Base-by-base conservation (phyloP, 1,139 yeast genomes). In the Lodderomyces elongisporus region DNA sequence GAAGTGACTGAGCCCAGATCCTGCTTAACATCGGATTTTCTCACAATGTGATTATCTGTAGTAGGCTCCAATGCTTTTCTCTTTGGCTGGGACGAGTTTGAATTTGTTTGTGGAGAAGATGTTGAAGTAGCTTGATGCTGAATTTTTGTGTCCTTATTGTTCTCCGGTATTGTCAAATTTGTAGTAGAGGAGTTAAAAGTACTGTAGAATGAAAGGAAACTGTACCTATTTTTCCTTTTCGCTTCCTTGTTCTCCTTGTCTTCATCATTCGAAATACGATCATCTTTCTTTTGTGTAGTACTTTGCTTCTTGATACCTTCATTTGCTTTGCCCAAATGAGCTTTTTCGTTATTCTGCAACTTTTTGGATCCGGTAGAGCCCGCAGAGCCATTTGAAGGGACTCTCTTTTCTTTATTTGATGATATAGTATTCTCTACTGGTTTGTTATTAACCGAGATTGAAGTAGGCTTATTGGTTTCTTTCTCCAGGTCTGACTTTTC, bases 181-280 rank as follows among this genome's bases (percentile, higher is more conserved):
- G 48, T 41, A 4, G 50, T 40, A 7, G 65, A 54, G 3, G 54
- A 42, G 37, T 54, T 56, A 40, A 62, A 62, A 17, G 33, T 16
- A 32, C 62, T 58, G 53, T 74, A 74, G 47, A 75, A 71, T 3
- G 77, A 70, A 31, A 75, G 60, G 40, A 74, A 53, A 52, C 79
- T 73, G 49, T 74, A 74, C 42, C 81, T 48, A 46, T 70, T 69
- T 31, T 62, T 60, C 46, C 66, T 70, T 49, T 66, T 66, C 25
- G 50, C 47, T 27, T 63, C 68, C 32, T 49, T 56, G 36, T 48
- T 52, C 23, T 56, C 65, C 33, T 56, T 56, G 39, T 54, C 40
- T 31, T 48, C 49, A 28, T 38, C 37, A 26, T 33, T 24, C 9
- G 10, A 18, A 18, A 18, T 10, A 18, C 22, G 22, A 10, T 5